These are phyloP conservation scores for Akanthomyces lecanii DNA, from an alignment of 2,329 filamentous ascomycete genomes.

Conservation along the genomic window DNA sequence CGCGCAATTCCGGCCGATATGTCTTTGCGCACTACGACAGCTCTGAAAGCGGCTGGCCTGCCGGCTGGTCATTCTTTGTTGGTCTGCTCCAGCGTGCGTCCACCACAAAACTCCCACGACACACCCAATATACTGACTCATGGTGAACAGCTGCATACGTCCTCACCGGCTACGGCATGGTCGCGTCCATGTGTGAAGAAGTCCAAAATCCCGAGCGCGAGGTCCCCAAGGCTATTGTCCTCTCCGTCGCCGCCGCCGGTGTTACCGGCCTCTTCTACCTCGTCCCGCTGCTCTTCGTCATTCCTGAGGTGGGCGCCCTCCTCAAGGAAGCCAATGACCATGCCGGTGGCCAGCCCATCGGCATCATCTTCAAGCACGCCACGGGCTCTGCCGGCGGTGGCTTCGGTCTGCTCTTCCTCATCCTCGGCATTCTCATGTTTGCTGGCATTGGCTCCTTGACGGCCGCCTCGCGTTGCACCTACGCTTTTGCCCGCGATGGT, in stretches of 20 bases:
- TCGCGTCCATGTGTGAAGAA: conserved; percentile 54
- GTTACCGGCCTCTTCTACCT: conserved; percentile 61
- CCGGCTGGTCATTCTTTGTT: conserved; percentile 57
- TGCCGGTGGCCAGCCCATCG: conserved; percentile 63
- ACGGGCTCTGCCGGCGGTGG: conserved; percentile 70
- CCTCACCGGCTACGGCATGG: conserved; percentile 47
- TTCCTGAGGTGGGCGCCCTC: conserved; percentile 62
- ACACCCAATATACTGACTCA: conserved; percentile 34
- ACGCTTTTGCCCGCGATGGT: conserved; percentile 71
- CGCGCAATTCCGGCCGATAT: conserved; percentile 59
- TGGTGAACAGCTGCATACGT: conserved; percentile 33
- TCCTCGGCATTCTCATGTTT: conserved; percentile 73
- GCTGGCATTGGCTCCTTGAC: conserved; percentile 72
- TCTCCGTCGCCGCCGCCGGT: conserved; percentile 61
- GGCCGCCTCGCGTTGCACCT: conserved; percentile 69
- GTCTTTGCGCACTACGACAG: conserved; percentile 69
- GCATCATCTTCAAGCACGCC: conserved; percentile 68
- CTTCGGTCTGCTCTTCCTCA: conserved; percentile 70
- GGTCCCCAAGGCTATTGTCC: conserved; percentile 64
- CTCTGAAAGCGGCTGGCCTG: conserved; percentile 62
- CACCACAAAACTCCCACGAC: too few species aligned
- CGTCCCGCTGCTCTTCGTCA: conserved; percentile 70
- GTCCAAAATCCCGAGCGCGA: conserved; percentile 58
- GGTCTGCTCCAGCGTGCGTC: conserved; percentile 46
- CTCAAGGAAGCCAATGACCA: conserved; percentile 55